Evolutionary conservation across 192 early-diverging fungal genomes (phyloP), one percentile per base, ranked within the genome.

Genomic region (Coemansia sp.): DNA sequence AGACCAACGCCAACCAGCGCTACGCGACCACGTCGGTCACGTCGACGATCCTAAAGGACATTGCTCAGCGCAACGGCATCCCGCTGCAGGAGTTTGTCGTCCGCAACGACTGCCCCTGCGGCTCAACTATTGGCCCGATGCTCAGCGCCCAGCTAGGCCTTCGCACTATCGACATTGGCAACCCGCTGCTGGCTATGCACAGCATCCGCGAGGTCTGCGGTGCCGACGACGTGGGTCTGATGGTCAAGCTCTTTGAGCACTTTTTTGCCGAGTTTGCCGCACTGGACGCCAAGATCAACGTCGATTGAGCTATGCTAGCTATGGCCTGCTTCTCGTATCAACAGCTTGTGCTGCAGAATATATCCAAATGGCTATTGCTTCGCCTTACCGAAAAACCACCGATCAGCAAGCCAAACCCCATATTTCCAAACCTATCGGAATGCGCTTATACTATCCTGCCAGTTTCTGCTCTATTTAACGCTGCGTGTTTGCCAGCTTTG

Each of bases 81-180:
- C 91, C 89, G 12, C 50, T 95, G 53, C 96, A 97, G 81, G 85
- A 90, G 77, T 89, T 90, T 78, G 85, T 90, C 53, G 87, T 97
- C 22, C 81, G 94, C 56, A 97, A 95, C 62, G 97, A 99, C 61
- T 88, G 83, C 42, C 81, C 92, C 7, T 98, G 97, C 64, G 97
- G 97, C 3, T 90, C 87, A 17, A 98, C 95, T 14, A 99, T 99
- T 66, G 97, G 97, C 3, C 97, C 97, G 15, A 93, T 99, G 87
- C 76, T 99, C 20, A 87, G 84, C 63, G 85, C 93, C 5, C 89
- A 95, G 56, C 81, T 99, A 29, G 97, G 97, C 15, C 68, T 99
- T 34, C 84, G 95, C 60, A 99, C 97, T 26, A 79, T 98, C 78
- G 93, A 99, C 79, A 87, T 98, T 31, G 95, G 97, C 41, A 95